phyloP scores from a whole-genome alignment of 1,139 yeast species.

The Geotrichum candidum region DNA sequence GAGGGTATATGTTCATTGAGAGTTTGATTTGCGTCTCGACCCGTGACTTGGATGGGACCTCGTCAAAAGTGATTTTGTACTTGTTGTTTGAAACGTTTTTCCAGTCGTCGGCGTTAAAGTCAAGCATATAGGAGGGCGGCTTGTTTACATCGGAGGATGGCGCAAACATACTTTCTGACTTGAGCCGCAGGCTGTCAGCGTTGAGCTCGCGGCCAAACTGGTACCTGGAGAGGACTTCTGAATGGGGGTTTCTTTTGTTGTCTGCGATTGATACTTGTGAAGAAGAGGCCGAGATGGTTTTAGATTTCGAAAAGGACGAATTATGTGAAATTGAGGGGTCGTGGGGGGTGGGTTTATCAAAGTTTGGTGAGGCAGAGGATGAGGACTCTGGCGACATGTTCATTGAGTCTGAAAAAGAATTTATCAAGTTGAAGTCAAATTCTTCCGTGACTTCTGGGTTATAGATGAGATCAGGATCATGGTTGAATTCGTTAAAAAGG shows the following conservation, averaged over 20 bases:
- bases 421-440: background rate
- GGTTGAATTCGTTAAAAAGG: background rate
- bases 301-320: slow-evolving; percentile 3
- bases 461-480: background rate
- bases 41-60: slow-evolving; percentile 69
- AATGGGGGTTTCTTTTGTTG: background rate
- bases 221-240: slow-evolving; percentile 12
- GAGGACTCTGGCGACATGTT: slow-evolving; percentile 5
- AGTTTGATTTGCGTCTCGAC: slow-evolving; percentile 90
- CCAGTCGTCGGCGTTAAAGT: slow-evolving; percentile 32
- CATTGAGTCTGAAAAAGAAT: slow-evolving; percentile 1
- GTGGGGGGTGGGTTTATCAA: background rate
- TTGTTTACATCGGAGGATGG: slow-evolving; percentile 15
- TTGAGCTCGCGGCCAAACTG: slow-evolving; percentile 14
- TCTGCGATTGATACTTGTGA: slow-evolving; percentile 9
- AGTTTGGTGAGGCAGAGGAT: slow-evolving; percentile 5
- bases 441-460: background rate
- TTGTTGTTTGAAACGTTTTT: slow-evolving; percentile 40
- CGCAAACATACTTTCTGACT: background rate
- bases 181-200: slow-evolving; percentile 6
- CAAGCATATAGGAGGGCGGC: slow-evolving; percentile 31
- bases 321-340: background rate
- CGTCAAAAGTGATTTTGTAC: slow-evolving; percentile 49
- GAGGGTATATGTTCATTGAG: slow-evolving; percentile 58
- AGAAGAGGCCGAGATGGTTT: slow-evolving; percentile 4